phyloP scores from a whole-genome alignment of 1,284 basidiomycete species.

The Cutaneotrichosporon sp. region DNA sequence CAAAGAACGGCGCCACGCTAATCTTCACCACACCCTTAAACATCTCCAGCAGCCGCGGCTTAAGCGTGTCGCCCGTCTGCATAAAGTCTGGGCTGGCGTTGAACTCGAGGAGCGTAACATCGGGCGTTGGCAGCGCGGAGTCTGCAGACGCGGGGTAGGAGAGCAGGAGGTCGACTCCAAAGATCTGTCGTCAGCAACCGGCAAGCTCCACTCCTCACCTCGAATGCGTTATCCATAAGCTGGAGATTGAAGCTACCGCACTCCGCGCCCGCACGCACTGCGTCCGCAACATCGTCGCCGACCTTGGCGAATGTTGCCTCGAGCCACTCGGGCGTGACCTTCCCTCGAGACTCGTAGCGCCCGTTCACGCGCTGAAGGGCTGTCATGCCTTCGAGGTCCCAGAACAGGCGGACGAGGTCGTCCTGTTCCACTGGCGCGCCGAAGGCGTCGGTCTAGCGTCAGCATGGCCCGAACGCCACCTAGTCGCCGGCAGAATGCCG shows the following conservation, averaged over 20 bases:
- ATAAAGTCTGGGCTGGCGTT: slow-evolving; percentile 97
- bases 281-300: slow-evolving; percentile 64
- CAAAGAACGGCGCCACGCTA: slow-evolving; percentile 63
- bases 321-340: slow-evolving; percentile 55
- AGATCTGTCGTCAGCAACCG: slow-evolving; percentile 55
- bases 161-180: slow-evolving; percentile 85
- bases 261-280: slow-evolving; percentile 77
- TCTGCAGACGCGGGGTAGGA: slow-evolving; percentile 51
- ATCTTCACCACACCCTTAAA: slow-evolving; percentile 66
- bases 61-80: slow-evolving; percentile 75
- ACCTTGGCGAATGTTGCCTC: slow-evolving; percentile 61
- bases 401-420: slow-evolving; percentile 62
- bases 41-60: slow-evolving; percentile 69
- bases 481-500: no score
- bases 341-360: slow-evolving; percentile 10
- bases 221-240: slow-evolving; percentile 87
- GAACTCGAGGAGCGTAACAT: slow-evolving; percentile 78
- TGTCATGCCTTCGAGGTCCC: slow-evolving; percentile 65
- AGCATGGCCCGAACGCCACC: no score
- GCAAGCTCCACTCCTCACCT: no score
- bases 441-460: slow-evolving; percentile 50
- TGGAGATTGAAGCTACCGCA: slow-evolving; percentile 55
- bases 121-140: slow-evolving; percentile 48
- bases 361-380: slow-evolving; percentile 35
- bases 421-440: slow-evolving; percentile 47